Conservation (phyloP, 805 yeast species). For the Starmerella floris region DNA sequence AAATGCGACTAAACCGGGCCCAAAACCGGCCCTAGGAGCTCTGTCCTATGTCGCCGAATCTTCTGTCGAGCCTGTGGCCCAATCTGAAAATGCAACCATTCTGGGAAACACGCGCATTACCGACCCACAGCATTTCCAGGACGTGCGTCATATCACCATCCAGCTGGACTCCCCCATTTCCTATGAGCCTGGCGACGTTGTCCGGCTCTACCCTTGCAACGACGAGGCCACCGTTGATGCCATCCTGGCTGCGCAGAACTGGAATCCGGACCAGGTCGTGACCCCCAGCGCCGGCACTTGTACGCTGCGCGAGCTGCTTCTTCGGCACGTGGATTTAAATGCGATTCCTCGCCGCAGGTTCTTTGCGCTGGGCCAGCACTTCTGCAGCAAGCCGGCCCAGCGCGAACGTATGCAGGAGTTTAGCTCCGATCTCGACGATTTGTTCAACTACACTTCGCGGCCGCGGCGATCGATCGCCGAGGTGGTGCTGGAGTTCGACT, state of each 20-base stretch:
- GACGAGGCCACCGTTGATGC: slow-evolving; percentile 47
- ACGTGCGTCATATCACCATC: slow-evolving; percentile 55
- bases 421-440: slow-evolving; percentile 59
- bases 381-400: slow-evolving; percentile 59
- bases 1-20: too few species aligned
- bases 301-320: slow-evolving; percentile 59
- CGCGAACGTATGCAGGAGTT: slow-evolving; percentile 65
- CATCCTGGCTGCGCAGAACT: slow-evolving; percentile 55
- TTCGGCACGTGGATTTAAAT: slow-evolving; percentile 68
- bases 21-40: not conserved
- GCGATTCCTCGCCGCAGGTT: slow-evolving; percentile 77
- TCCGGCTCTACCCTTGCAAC: slow-evolving; percentile 65
- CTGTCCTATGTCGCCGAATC: not conserved
- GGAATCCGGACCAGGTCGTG: slow-evolving; percentile 32
- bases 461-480: slow-evolving; percentile 83
- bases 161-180: slow-evolving; percentile 20
- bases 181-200: slow-evolving; percentile 69
- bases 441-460: slow-evolving; percentile 82
- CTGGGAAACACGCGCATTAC: slow-evolving; percentile 50
- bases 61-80: not conserved
- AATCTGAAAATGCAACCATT: slow-evolving; percentile 34
- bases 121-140: slow-evolving; percentile 66
- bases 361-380: slow-evolving; percentile 60
- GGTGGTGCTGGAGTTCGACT: slow-evolving; percentile 65
- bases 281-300: slow-evolving; percentile 31